Percentiles rank a stretch among this genome's conserved stretches.
Conservation (phyloP, 2,329 filamentous ascomycete species). For the Aspergillus sp. region DNA sequence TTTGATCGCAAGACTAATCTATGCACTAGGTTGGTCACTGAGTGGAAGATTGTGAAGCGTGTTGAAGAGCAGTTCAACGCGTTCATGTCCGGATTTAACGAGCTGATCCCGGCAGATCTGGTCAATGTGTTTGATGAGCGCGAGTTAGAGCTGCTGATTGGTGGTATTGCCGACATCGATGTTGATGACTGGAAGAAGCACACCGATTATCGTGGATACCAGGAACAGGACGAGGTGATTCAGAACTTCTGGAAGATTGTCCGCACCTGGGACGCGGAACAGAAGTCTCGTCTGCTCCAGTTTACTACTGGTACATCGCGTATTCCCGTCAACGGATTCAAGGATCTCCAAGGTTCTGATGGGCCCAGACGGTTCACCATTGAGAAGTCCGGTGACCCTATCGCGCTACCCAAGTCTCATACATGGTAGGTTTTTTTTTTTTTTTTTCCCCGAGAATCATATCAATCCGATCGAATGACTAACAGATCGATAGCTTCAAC, state of each 20-base stretch:
- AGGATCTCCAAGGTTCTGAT: conserved; percentile 95
- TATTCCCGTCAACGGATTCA: conserved; percentile 99
- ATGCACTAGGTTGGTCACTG: conserved; percentile 70
- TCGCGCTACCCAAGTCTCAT: conserved; percentile 91
- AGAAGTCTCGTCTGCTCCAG: conserved; percentile 92
- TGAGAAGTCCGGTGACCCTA: conserved; percentile 90
- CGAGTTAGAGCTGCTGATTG: conserved; percentile 91
- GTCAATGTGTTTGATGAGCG: conserved; percentile 99
- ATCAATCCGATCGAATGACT: background rate
- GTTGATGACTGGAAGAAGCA: conserved; percentile 99
- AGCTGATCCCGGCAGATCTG: conserved; percentile 91
- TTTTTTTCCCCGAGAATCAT: conserved; percentile 25
- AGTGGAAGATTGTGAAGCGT: conserved; percentile 98
- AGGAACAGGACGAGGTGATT: conserved; percentile 93
- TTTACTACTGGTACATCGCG: conserved; percentile 96
- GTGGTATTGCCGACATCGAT: conserved; percentile 99
- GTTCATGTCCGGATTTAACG: conserved; percentile 95
- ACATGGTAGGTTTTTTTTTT: conserved; percentile 70
- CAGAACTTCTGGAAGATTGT: conserved; percentile 98
- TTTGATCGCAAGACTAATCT: too few relatives aligned
- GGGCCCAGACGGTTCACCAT: conserved; percentile 94
- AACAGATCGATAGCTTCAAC: conserved; percentile 69
- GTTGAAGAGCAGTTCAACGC: conserved; percentile 98
- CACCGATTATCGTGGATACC: conserved; percentile 97
- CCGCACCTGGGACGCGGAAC: conserved; percentile 93